Evolutionary conservation across 306 rosid species (phyloP).

Genomic region (Castanea crenata): DNA sequence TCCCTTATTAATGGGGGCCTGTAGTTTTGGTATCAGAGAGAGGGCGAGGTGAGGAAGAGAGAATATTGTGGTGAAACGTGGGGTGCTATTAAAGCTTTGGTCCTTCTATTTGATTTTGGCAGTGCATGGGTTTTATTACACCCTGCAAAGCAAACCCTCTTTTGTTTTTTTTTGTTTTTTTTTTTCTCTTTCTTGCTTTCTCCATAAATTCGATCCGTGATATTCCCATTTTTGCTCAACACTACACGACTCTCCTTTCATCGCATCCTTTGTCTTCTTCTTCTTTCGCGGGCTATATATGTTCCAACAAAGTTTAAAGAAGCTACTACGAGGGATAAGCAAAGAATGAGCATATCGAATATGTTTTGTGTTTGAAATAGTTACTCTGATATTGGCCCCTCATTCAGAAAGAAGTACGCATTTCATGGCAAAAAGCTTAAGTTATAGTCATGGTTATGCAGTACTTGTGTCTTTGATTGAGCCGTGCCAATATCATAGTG

Average conservation of each 20-base stretch:
- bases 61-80: not conserved
- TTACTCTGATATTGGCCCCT: constrained; percentile 46
- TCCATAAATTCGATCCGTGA: not conserved
- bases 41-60: not conserved
- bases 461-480: constrained; percentile 33
- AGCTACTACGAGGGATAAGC: not conserved
- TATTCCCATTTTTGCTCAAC: not conserved
- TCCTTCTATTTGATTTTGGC: not conserved
- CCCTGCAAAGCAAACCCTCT: not conserved
- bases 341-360: not conserved
- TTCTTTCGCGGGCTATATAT: no score
- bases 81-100: not conserved
- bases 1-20: not conserved
- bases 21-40: not conserved
- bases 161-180: not conserved
- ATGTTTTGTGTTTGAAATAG: constrained; percentile 24
- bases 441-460: not conserved
- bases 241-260: not conserved
- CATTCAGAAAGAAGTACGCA: constrained; percentile 28
- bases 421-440: not conserved
- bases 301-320: no score
- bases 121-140: not conserved
- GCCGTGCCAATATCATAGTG: constrained; percentile 56
- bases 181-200: not conserved
- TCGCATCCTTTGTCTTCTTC: not conserved